phyloP scores from a whole-genome alignment of 805 yeast genomes.

The Lipomyces kockii region DNA sequence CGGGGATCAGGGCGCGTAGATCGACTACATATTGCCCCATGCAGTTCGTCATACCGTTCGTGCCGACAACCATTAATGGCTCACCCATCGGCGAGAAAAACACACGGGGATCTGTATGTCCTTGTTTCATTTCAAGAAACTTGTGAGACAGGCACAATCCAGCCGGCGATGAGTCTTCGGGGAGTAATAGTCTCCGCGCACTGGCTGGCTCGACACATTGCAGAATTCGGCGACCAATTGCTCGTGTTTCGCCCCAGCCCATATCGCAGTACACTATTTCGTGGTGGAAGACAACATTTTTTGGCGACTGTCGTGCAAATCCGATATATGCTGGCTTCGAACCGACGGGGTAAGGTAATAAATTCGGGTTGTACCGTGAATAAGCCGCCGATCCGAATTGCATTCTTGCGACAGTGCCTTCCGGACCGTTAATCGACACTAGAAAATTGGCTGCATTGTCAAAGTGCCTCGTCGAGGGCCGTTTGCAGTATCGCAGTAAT shows the following conservation, averaged over 20 bases:
- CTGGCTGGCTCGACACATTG: slow-evolving; percentile 15
- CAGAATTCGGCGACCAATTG: slow-evolving; percentile 18
- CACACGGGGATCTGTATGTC: slow-evolving; percentile 31
- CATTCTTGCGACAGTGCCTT: slow-evolving; percentile 14
- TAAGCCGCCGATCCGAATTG: slow-evolving; percentile 6
- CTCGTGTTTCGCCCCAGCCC: slow-evolving; percentile 23
- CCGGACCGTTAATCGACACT: slow-evolving; percentile 11
- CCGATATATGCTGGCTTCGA: slow-evolving; percentile 27
- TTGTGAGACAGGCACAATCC: slow-evolving; percentile 11
- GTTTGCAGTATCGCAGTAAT: not conserved
- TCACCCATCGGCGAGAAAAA: slow-evolving; percentile 32
- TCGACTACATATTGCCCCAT: slow-evolving; percentile 27
- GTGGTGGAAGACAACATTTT: slow-evolving; percentile 9
- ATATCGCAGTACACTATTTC: slow-evolving; percentile 30
- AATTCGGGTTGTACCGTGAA: slow-evolving; percentile 21
- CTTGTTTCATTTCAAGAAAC: slow-evolving; percentile 19
- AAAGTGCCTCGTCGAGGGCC: not conserved
- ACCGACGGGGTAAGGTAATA: slow-evolving; percentile 23
- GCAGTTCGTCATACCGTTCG: slow-evolving; percentile 24
- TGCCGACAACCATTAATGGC: slow-evolving; percentile 33
- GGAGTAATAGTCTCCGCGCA: not conserved
- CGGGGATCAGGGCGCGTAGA: slow-evolving; percentile 27
- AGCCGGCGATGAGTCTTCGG: slow-evolving; percentile 11
- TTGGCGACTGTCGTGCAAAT: slow-evolving; percentile 9
- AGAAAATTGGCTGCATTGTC: slow-evolving; percentile 16